Conservation (phyloP, 805 yeast species). For the Ogataea philodendri region DNA sequence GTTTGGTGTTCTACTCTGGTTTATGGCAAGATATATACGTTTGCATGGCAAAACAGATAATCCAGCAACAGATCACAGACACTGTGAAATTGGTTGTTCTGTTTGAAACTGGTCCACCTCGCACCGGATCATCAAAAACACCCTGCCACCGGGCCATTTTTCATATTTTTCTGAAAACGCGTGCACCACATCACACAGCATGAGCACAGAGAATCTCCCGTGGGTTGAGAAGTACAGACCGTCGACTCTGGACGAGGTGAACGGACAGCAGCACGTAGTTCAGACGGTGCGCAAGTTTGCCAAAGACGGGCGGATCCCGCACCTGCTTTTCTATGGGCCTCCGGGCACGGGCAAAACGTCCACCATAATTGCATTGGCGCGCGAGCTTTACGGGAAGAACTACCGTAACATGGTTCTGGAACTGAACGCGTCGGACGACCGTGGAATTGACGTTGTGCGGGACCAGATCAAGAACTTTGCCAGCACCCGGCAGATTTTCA, state of each 20-base stretch:
- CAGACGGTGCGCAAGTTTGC: conserved; percentile 83
- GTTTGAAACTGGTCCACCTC: conserved; percentile 5
- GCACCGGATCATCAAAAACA: too few species aligned
- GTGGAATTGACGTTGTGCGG: conserved; percentile 98
- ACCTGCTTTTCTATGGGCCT: conserved; percentile 89
- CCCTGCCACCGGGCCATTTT: too few species aligned
- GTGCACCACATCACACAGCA: conserved; percentile 1
- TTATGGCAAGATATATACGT: not conserved
- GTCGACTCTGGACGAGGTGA: conserved; percentile 72
- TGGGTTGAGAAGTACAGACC: conserved; percentile 99
- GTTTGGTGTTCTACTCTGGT: not conserved
- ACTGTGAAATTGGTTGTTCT: conserved; percentile 7
- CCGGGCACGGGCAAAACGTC: conserved; percentile 95
- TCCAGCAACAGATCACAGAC: conserved; percentile 9
- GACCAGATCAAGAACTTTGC: conserved; percentile 97
- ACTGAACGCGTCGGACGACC: conserved; percentile 93
- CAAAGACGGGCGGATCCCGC: conserved; percentile 81
- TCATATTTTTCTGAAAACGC: conserved; percentile 2
- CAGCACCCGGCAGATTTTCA: conserved; percentile 89
- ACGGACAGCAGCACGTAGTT: conserved; percentile 87
- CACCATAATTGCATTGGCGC: conserved; percentile 81
- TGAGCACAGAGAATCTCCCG: conserved; percentile 50
- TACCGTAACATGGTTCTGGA: conserved; percentile 90
- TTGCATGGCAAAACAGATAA: conserved; percentile 3
- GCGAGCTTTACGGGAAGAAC: conserved; percentile 78